Percentiles rank a stretch among this genome's conserved stretches.
These are phyloP conservation scores for Colletotrichum falcatum DNA, from an alignment of 2,329 filamentous ascomycete genomes.

Conservation along the genomic window DNA sequence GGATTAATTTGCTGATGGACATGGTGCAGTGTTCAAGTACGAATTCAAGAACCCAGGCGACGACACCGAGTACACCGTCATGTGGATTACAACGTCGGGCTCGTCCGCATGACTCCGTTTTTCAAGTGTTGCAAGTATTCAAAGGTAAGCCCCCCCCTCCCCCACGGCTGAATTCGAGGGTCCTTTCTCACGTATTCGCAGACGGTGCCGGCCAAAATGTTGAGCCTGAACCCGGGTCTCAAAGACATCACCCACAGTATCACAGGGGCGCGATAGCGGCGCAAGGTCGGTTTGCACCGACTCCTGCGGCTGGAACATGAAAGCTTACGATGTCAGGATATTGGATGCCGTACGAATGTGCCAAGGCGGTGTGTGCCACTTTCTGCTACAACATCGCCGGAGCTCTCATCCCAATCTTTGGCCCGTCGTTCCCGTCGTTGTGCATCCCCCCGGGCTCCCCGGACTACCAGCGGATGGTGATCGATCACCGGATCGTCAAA, in stretches of 20 bases:
- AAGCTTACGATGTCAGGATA: constrained; percentile 72
- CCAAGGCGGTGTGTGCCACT: constrained; percentile 86
- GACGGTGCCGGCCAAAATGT: constrained; percentile 90
- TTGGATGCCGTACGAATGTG: constrained; percentile 94
- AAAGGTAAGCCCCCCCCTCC: constrained; percentile 68
- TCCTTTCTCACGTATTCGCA: constrained; percentile 53
- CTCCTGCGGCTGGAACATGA: not conserved
- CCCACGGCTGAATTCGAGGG: not conserved
- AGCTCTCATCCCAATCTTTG: constrained; percentile 91
- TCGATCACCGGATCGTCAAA: constrained; percentile 67
- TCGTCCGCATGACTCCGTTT: constrained; percentile 93
- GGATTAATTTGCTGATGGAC: constrained; percentile 15
- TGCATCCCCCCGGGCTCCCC: constrained; percentile 75
- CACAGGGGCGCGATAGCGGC: constrained; percentile 91
- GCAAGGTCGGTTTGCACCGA: constrained; percentile 74
- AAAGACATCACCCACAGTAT: constrained; percentile 94
- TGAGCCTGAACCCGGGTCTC: constrained; percentile 82
- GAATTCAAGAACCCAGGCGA: constrained; percentile 79
- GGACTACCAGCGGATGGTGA: constrained; percentile 76
- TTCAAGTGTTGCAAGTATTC: constrained; percentile 91
- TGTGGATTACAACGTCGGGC: constrained; percentile 97
- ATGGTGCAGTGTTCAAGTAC: constrained; percentile 81
- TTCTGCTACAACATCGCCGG: constrained; percentile 89
- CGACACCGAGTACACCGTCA: constrained; percentile 77
- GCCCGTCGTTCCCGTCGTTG: constrained; percentile 78